Conservation (phyloP, 306 rosid genomes). For the Quercus variabilis region DNA sequence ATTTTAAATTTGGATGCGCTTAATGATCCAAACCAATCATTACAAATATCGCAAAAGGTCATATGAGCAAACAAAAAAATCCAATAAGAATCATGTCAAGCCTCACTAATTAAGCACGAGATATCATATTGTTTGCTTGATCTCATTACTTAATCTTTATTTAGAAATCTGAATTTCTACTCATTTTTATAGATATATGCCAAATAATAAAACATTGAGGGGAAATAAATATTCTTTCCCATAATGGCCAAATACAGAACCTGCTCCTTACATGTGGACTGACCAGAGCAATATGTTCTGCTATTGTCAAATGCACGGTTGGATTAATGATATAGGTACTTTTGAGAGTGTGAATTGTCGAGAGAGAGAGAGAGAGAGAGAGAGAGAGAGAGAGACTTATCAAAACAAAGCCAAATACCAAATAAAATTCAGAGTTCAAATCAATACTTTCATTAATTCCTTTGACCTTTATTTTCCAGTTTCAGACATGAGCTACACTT, state of each 20-base stretch:
- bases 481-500: slow-evolving; percentile 3
- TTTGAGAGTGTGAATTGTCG: no score
- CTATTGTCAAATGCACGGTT: neutral
- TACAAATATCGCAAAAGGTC: neutral
- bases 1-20: neutral
- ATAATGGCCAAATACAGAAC: neutral
- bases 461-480: neutral
- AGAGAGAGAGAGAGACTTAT: neutral
- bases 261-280: neutral
- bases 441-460: neutral
- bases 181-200: neutral
- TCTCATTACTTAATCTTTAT: neutral
- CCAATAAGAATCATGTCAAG: neutral
- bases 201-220: no score
- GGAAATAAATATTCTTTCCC: no score
- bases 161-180: neutral
- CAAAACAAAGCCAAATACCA: neutral
- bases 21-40: neutral
- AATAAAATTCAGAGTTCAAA: neutral
- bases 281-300: neutral
- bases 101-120: neutral
- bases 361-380: neutral
- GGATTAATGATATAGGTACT: neutral
- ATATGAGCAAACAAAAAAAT: neutral
- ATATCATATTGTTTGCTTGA: neutral